These are phyloP conservation scores for Nothophytophthora sp. DNA, from an alignment of 352 stramenopile genomes.

Conservation along the genomic window DNA sequence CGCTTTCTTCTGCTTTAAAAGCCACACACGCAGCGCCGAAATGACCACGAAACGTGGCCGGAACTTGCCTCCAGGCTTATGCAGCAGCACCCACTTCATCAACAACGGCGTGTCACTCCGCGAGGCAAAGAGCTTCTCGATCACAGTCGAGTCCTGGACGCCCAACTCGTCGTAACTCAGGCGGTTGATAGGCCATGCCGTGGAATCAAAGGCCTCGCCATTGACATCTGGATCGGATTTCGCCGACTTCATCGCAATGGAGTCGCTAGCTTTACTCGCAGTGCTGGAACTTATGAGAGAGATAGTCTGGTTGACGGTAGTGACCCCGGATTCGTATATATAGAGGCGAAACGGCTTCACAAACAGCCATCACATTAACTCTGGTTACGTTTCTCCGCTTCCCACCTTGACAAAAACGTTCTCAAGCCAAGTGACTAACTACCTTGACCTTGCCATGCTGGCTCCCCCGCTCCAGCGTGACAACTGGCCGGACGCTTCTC, in stretches of 20 bases:
- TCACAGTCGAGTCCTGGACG: conserved; percentile 26
- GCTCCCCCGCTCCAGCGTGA: conserved; percentile 3
- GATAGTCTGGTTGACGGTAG: too few relatives aligned
- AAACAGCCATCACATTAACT: too few relatives aligned
- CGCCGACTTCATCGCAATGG: conserved; percentile 13
- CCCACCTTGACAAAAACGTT: too few relatives aligned
- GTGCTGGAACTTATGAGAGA: not conserved
- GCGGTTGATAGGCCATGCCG: conserved; percentile 61
- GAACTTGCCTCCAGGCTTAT: conserved; percentile 40
- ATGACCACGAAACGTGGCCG: conserved; percentile 54
- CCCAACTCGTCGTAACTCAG: conserved; percentile 67
- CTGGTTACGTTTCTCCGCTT: too few relatives aligned
- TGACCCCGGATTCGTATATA: too few relatives aligned
- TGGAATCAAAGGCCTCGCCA: conserved; percentile 20
- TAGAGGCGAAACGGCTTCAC: too few relatives aligned
- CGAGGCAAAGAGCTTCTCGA: conserved; percentile 55
- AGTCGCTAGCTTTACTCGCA: not conserved
- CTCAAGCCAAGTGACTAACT: too few relatives aligned
- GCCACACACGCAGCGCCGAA: conserved; percentile 50
- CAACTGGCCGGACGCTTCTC: not conserved
- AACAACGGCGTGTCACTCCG: conserved; percentile 49
- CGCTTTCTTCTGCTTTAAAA: conserved; percentile 48
- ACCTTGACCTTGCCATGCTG: too few relatives aligned
- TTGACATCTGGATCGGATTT: conserved; percentile 7
- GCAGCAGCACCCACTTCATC: conserved; percentile 67